Conservation (phyloP, 768 basidiomycete species). For the Sporobolomyces pararoseus region DNA sequence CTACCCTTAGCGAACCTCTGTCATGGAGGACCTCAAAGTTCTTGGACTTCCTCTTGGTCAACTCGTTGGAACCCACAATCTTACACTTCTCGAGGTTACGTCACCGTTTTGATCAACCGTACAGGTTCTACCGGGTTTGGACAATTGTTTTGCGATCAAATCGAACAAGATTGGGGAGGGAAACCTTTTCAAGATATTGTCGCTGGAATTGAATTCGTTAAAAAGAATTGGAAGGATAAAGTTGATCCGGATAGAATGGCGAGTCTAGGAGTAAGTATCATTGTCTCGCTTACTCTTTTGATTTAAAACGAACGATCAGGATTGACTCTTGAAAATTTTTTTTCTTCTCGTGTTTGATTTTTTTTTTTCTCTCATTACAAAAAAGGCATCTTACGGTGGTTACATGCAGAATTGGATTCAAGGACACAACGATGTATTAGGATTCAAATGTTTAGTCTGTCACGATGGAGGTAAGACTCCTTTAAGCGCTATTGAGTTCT, state of each 20-base stretch:
- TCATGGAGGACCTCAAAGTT: constrained; percentile 54
- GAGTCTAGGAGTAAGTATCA: constrained; percentile 56
- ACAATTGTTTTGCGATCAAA: constrained; percentile 47
- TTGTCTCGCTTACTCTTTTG: no score
- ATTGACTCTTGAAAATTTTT: background rate
- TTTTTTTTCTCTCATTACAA: constrained; percentile 48
- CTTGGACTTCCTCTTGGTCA: constrained; percentile 88
- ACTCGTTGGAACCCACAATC: constrained; percentile 82
- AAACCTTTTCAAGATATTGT: constrained; percentile 48
- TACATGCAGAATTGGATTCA: constrained; percentile 61
- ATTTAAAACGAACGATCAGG: no score
- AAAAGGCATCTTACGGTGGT: constrained; percentile 44
- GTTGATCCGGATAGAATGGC: constrained; percentile 51
- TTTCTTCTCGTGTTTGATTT: background rate
- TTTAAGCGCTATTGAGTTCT: no score
- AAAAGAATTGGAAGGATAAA: constrained; percentile 46
- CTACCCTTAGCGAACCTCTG: constrained; percentile 70
- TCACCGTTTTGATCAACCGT: constrained; percentile 81
- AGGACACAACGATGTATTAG: constrained; percentile 80
- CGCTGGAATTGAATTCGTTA: constrained; percentile 48
- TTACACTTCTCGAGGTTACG: constrained; percentile 83
- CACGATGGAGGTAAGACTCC: constrained; percentile 66
- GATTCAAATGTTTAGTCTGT: constrained; percentile 84
- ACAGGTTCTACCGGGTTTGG: constrained; percentile 75
- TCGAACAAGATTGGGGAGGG: constrained; percentile 51